A percentile compares a stretch with the other conserved stretches of the same genome.
phyloP scores from a whole-genome alignment of 1,284 basidiomycete species.

The Ustilago crameri region DNA sequence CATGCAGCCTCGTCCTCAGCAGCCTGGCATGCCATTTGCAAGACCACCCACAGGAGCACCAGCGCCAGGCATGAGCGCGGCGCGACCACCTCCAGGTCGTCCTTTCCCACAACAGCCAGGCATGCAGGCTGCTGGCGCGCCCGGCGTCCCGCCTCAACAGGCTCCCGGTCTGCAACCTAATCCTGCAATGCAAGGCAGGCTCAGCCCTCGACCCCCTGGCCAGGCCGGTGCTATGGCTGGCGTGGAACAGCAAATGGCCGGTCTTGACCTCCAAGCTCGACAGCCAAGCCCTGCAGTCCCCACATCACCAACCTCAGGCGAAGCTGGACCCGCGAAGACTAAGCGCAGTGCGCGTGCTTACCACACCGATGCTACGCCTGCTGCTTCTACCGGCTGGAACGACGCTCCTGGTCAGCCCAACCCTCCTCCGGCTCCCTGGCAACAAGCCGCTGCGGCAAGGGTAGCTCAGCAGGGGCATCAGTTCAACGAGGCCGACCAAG shows the following conservation, averaged over 20 bases:
- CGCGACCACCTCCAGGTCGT: conserved; percentile 26
- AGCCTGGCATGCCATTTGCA: conserved; percentile 29
- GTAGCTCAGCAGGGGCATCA: conserved; percentile 49
- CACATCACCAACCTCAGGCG: conserved; percentile 14
- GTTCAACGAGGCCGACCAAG: conserved; percentile 33
- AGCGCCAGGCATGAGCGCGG: conserved; percentile 20
- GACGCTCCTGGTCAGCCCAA: conserved; percentile 58
- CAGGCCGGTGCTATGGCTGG: conserved; percentile 20
- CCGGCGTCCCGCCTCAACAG: conserved; percentile 10
- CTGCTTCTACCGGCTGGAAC: conserved; percentile 58
- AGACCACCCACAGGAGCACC: conserved; percentile 16
- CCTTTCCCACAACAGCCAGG: conserved; percentile 33
- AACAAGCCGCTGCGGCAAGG: conserved; percentile 61
- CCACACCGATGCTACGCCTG: conserved; percentile 57
- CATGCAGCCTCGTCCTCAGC: conserved; percentile 34
- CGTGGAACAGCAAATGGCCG: conserved; percentile 47
- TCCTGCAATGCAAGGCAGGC: conserved; percentile 26
- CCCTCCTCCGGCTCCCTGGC: conserved; percentile 60
- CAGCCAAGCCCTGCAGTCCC: conserved; percentile 30
- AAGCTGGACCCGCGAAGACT: conserved; percentile 52
- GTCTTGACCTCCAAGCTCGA: conserved; percentile 38
- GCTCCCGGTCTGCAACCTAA: conserved; percentile 15
- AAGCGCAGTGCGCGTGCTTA: conserved; percentile 67
- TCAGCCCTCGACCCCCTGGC: conserved; percentile 38
- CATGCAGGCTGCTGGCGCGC: conserved; percentile 2